phyloP scores from a whole-genome alignment of 441 rosid genomes.

The Dalechampia spathulata region DNA sequence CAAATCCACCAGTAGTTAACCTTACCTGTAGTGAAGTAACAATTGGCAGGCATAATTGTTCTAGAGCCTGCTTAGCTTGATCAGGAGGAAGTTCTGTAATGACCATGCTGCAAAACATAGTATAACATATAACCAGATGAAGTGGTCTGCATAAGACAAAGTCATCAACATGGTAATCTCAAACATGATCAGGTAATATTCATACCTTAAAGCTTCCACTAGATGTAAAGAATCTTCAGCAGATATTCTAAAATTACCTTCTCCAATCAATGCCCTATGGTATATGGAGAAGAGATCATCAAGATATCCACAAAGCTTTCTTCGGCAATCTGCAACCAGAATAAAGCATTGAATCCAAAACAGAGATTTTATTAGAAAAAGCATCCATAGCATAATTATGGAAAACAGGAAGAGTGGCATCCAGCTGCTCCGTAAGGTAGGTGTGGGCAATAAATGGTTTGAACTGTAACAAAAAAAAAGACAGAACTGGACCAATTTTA shows the following conservation, averaged over 20 bases:
- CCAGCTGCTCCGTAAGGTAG: no score
- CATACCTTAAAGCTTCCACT: conserved; percentile 92
- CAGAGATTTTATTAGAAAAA: no score
- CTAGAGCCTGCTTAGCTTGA: conserved; percentile 81
- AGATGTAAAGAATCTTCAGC: conserved; percentile 90
- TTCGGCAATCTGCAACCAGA: conserved; percentile 69
- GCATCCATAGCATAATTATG: no score
- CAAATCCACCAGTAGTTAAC: conserved; percentile 15
- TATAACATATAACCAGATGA: conserved; percentile 18
- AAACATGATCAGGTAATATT: conserved; percentile 7
- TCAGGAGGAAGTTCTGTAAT: conserved; percentile 92
- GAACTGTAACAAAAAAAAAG: no score
- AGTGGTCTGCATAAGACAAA: conserved; percentile 10
- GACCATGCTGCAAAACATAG: conserved; percentile 67
- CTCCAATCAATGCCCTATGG: conserved; percentile 71
- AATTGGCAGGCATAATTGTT: conserved; percentile 75
- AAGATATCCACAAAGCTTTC: conserved; percentile 74
- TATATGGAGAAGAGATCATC: conserved; percentile 78
- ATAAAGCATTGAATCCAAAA: conserved; percentile 10
- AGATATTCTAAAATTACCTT: conserved; percentile 79
- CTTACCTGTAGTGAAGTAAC: conserved; percentile 83
- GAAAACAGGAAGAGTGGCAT: not conserved
- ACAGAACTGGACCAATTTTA: no score
- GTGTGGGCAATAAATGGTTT: no score
- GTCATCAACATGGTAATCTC: conserved; percentile 16